Percentiles rank a stretch among this genome's conserved stretches.
Conservation (phyloP, 2,329 filamentous ascomycete genomes). For the Ophiostoma novo-ulmi region DNA sequence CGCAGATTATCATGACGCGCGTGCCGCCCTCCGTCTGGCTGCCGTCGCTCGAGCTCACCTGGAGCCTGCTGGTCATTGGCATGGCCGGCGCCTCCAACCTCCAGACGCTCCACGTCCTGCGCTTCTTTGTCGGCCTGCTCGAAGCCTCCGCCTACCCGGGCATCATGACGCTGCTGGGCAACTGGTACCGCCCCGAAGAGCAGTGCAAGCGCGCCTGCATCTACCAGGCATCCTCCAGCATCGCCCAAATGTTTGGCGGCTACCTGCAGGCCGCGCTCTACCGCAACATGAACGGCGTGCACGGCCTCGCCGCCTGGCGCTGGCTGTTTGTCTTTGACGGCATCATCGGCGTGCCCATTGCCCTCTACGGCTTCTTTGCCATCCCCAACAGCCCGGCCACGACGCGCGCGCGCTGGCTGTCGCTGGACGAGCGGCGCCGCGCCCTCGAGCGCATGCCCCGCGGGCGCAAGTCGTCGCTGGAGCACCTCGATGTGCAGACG, state of each 20-base stretch:
- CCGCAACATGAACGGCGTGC: conserved; percentile 33
- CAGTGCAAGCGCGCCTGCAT: conserved; percentile 40
- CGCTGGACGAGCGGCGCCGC: conserved; percentile 14
- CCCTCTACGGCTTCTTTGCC: conserved; percentile 29
- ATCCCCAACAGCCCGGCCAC: conserved; percentile 27
- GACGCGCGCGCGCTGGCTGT: conserved; percentile 24
- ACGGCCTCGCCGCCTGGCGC: conserved; percentile 36
- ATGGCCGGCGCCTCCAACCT: conserved; percentile 38
- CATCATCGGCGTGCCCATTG: conserved; percentile 29
- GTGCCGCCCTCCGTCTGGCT: conserved; percentile 33
- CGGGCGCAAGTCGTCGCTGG: no score
- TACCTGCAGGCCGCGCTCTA: conserved; percentile 39
- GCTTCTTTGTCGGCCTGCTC: conserved; percentile 42
- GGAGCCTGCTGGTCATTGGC: conserved; percentile 34
- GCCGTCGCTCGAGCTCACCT: conserved; percentile 36
- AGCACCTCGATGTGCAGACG: no score
- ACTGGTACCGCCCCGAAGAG: conserved; percentile 43
- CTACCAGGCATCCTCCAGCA: conserved; percentile 37
- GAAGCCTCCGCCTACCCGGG: conserved; percentile 39
- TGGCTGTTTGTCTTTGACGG: conserved; percentile 42
- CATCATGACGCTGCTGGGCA: conserved; percentile 38
- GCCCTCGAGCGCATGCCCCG: conserved; percentile 22
- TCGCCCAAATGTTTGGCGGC: conserved; percentile 34
- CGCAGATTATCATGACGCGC: conserved; percentile 15
- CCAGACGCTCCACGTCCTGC: conserved; percentile 37